phyloP scores from a whole-genome alignment of 2,329 filamentous ascomycete genomes.

The Colletotrichum filicis region DNA sequence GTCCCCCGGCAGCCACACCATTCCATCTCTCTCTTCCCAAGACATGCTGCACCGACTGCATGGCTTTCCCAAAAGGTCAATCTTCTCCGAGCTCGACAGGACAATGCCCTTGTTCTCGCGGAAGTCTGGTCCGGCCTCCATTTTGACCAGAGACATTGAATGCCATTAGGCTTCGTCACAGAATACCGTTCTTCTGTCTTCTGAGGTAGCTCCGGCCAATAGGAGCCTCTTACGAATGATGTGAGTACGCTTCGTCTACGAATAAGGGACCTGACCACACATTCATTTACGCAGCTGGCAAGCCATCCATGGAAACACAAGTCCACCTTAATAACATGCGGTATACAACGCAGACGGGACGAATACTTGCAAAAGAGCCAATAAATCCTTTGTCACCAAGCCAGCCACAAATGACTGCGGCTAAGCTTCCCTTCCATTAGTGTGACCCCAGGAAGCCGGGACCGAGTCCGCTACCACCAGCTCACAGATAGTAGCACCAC shows the following conservation, averaged over 20 bases:
- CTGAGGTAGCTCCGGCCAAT: too few relatives aligned
- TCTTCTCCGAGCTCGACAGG: slow-evolving; percentile 8
- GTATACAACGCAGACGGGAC: neutral
- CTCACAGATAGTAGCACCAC: neutral
- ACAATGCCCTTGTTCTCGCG: slow-evolving; percentile 27
- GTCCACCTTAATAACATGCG: neutral
- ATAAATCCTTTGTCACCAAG: neutral
- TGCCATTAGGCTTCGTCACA: neutral
- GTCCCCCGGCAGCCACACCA: neutral
- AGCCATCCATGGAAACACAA: neutral
- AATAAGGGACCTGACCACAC: neutral
- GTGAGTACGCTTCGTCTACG: neutral
- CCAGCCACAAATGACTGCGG: neutral
- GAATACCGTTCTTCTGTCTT: neutral
- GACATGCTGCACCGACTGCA: slow-evolving; percentile 20
- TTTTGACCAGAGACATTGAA: neutral
- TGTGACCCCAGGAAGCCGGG: neutral
- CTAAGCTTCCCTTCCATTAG: neutral
- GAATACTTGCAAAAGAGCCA: neutral
- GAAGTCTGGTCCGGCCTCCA: neutral
- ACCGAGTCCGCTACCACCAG: neutral
- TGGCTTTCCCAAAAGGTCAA: slow-evolving; percentile 24
- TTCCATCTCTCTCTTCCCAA: neutral
- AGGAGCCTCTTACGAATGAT: too few relatives aligned
- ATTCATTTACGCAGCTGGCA: neutral